Evolutionary conservation across 345 rosid genomes (phyloP).

Genomic region (Citrus inodora): DNA sequence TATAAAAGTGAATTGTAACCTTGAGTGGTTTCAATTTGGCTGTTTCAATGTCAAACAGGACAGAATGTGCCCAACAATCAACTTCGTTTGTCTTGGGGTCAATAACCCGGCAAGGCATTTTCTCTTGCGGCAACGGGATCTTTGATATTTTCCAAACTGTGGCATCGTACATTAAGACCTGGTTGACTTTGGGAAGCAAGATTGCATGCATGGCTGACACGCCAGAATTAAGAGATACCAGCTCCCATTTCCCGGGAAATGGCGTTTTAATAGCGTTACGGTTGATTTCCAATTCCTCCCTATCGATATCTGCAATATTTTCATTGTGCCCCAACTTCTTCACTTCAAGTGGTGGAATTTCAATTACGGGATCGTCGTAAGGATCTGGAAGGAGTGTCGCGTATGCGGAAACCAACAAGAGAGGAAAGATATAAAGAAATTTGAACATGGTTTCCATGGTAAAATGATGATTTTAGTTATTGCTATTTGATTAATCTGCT

Average conservation of each 20-base stretch:
- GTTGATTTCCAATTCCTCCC: neutral
- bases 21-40: constrained; percentile 40
- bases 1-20: constrained; percentile 23
- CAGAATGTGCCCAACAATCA: constrained; percentile 79
- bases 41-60: constrained; percentile 45
- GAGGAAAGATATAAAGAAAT: constrained; percentile 12
- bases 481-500: neutral
- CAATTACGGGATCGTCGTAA: neutral
- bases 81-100: constrained; percentile 14
- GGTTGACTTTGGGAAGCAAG: constrained; percentile 54
- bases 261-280: neutral
- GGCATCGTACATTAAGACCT: constrained; percentile 72
- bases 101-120: constrained; percentile 41
- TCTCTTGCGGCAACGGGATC: constrained; percentile 23
- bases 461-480: neutral
- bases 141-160: constrained; percentile 63
- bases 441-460: neutral
- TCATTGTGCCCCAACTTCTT: neutral
- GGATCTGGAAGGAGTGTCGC: neutral
- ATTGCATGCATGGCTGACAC: constrained; percentile 85
- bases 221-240: constrained; percentile 56
- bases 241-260: constrained; percentile 57
- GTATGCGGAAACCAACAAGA: constrained; percentile 20
- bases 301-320: no score
- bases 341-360: neutral